Conservation (phyloP, 441 rosid genomes). For the Euphorbia schlechtendalii region DNA sequence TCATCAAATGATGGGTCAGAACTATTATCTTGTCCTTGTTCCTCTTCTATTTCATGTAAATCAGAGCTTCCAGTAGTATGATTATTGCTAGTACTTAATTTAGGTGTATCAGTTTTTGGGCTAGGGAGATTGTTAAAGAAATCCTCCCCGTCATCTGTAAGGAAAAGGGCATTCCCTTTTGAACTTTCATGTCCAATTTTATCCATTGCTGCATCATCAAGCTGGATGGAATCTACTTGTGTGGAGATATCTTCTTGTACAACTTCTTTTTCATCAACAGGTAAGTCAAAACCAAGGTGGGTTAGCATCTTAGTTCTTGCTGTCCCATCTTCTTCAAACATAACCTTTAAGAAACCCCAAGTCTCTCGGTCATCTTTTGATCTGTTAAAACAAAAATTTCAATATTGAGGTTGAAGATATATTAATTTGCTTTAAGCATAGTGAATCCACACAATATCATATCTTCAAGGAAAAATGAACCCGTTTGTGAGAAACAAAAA, state of each 20-base stretch:
- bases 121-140: slow-evolving; percentile 96
- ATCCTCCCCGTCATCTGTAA: slow-evolving; percentile 88
- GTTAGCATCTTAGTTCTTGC: slow-evolving; percentile 80
- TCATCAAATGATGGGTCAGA: slow-evolving; percentile 76
- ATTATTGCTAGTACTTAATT: slow-evolving; percentile 36
- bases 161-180: slow-evolving; percentile 43
- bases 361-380: slow-evolving; percentile 81
- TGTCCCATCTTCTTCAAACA: slow-evolving; percentile 96
- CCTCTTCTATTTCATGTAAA: slow-evolving; percentile 32
- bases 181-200: slow-evolving; percentile 34
- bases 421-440: slow-evolving; percentile 16
- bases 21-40: slow-evolving; percentile 55
- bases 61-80: slow-evolving; percentile 33
- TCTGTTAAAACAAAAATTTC: slow-evolving; percentile 37
- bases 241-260: slow-evolving; percentile 40
- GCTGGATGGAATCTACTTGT: slow-evolving; percentile 43
- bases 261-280: slow-evolving; percentile 48
- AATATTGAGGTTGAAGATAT: slow-evolving; percentile 15
- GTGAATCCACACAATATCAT: slow-evolving; percentile 5
- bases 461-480: slow-evolving; percentile 4
- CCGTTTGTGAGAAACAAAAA: slow-evolving; percentile 18
- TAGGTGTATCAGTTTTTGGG: slow-evolving; percentile 83
- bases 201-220: slow-evolving; percentile 51
- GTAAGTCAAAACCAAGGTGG: slow-evolving; percentile 89
- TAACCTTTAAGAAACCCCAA: slow-evolving; percentile 88